Conservation (phyloP, 208 protist genomes). For the Naegleria lovaniensis region DNA sequence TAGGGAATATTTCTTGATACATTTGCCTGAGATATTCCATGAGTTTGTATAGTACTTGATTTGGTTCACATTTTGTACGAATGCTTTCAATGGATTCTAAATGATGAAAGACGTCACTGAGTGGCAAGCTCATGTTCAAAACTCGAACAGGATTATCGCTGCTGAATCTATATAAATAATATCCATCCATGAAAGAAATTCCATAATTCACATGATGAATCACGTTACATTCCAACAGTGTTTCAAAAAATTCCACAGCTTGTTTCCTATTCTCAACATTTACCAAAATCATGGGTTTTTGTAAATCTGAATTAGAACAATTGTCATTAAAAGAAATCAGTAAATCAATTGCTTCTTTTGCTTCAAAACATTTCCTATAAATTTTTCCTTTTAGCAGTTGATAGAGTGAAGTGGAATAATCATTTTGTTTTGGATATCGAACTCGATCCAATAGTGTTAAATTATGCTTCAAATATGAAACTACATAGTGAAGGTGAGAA, state of each 20-base stretch:
- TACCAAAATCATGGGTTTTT: not conserved
- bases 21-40: not conserved
- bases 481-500: not conserved
- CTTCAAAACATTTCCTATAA: not conserved
- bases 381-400: conserved; percentile 5
- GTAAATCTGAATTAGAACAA: not conserved
- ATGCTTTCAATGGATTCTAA: not conserved
- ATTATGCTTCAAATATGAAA: not conserved
- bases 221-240: not conserved
- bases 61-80: not conserved
- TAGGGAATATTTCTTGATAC: not conserved
- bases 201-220: not conserved
- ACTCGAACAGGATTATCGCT: not conserved
- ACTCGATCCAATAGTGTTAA: not conserved
- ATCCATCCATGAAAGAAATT: not conserved
- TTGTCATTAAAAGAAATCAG: not conserved
- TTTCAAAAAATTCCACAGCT: not conserved
- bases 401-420: conserved; percentile 5
- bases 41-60: not conserved
- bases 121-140: not conserved
- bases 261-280: not conserved
- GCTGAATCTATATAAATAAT: conserved; percentile 12
- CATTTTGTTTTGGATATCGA: conserved; percentile 7
- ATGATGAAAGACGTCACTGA: not conserved
- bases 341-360: not conserved